Evolutionary conservation across 2,329 filamentous ascomycete species (phyloP).

Genomic region (Epichloe sibirici): DNA sequence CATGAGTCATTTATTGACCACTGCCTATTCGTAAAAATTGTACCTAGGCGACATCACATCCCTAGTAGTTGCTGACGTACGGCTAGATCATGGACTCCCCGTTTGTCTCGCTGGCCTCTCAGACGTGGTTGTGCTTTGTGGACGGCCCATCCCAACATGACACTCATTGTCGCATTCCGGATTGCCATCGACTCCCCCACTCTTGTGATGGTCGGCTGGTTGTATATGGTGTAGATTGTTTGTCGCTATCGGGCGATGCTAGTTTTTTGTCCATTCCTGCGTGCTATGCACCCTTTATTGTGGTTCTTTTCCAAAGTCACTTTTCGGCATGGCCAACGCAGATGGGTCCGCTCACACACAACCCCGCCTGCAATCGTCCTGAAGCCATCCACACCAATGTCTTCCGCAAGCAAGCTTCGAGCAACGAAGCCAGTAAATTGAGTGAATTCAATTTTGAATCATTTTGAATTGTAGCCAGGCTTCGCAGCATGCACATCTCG

Average conservation of each 20-base stretch:
- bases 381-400: constrained; percentile 22
- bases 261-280: constrained; percentile 7
- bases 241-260: constrained; percentile 8
- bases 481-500: not conserved
- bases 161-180: constrained; percentile 20
- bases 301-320: constrained; percentile 15
- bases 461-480: not conserved
- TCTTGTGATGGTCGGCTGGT: not conserved
- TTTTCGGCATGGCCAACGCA: constrained; percentile 4
- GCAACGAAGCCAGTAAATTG: not conserved
- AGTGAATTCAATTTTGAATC: not conserved
- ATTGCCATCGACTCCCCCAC: constrained; percentile 13
- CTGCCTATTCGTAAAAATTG: not conserved
- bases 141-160: constrained; percentile 5
- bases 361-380: constrained; percentile 6
- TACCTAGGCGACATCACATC: no score
- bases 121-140: not conserved
- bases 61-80: no score
- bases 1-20: constrained; percentile 19
- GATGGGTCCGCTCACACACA: not conserved
- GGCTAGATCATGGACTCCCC: not conserved
- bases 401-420: not conserved
- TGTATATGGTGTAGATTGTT: not conserved
- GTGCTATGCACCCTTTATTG: constrained; percentile 8
- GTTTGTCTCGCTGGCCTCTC: not conserved